phyloP scores from a whole-genome alignment of 768 basidiomycete species.

The Lentinus tigrinus region DNA sequence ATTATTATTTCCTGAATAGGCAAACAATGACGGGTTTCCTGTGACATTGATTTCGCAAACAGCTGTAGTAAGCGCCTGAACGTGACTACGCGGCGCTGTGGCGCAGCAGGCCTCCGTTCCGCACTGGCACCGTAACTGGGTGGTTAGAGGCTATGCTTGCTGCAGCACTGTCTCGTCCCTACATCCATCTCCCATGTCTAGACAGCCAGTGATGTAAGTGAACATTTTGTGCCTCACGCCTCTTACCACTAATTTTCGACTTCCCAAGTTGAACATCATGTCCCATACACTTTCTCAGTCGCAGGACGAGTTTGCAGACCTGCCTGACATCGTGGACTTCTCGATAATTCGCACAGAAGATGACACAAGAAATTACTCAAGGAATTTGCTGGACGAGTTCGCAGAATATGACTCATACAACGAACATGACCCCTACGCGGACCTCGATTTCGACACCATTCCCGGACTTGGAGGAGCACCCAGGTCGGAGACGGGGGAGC shows the following conservation, averaged over 20 bases:
- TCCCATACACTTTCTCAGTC: not conserved
- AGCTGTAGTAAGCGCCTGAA: not conserved
- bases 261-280: not conserved
- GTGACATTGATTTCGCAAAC: too few species aligned
- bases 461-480: slow-evolving; percentile 25
- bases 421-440: slow-evolving; percentile 50
- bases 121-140: not conserved
- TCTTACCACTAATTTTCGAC: not conserved
- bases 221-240: not conserved
- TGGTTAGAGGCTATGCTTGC: not conserved
- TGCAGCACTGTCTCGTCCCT: not conserved
- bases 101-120: not conserved
- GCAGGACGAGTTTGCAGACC: not conserved
- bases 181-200: not conserved
- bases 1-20: too few species aligned
- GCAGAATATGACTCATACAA: slow-evolving; percentile 27
- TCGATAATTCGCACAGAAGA: not conserved
- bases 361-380: not conserved
- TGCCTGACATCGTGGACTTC: not conserved
- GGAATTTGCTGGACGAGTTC: slow-evolving; percentile 42
- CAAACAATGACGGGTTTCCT: too few species aligned
- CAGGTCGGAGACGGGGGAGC: slow-evolving; percentile 21
- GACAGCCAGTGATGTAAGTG: not conserved
- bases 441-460: slow-evolving; percentile 43
- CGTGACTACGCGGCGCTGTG: too few species aligned